Evolutionary conservation across 495 filamentous ascomycete species (phyloP).

Genomic region (Daldinia concentrica): DNA sequence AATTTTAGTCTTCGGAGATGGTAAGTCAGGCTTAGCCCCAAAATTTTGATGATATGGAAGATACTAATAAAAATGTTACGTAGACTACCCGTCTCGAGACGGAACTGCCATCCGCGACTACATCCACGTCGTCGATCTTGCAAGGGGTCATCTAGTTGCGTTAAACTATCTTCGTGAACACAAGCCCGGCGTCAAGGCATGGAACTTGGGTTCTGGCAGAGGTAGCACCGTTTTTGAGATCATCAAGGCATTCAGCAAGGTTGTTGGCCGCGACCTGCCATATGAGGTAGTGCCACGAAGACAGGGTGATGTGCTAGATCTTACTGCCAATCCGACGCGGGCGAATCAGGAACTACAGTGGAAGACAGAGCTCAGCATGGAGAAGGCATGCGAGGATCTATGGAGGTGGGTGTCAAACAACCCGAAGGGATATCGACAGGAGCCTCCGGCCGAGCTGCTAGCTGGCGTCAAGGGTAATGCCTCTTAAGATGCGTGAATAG

Average conservation of each 20-base stretch:
- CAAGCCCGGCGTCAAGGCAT: conserved; percentile 91
- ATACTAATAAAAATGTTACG: conserved; percentile 3
- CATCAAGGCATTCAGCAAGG: conserved; percentile 89
- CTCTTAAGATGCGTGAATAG: conserved; percentile 32
- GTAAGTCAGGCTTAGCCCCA: conserved; percentile 58
- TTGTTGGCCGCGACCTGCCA: conserved; percentile 83
- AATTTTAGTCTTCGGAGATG: conserved; percentile 91
- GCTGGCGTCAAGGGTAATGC: conserved; percentile 67
- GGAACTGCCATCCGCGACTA: conserved; percentile 81
- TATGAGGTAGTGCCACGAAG: conserved; percentile 88
- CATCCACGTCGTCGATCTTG: conserved; percentile 71
- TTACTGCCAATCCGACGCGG: conserved; percentile 88
- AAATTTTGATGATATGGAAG: background rate
- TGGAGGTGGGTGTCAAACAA: conserved; percentile 98
- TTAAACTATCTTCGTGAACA: conserved; percentile 90
- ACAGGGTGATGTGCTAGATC: conserved; percentile 89
- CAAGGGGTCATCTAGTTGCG: conserved; percentile 87
- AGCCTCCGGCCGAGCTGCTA: conserved; percentile 84
- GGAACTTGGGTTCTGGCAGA: conserved; percentile 96
- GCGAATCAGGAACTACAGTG: conserved; percentile 90
- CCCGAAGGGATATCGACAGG: conserved; percentile 90
- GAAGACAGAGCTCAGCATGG: conserved; percentile 90
- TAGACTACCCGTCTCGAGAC: conserved; percentile 90
- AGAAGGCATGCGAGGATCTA: conserved; percentile 91
- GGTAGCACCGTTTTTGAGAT: conserved; percentile 98